Evolutionary conservation across 768 basidiomycete species (phyloP), one percentile per base, ranked within the genome.

Genomic region (Nevesoporus exiguus): DNA sequence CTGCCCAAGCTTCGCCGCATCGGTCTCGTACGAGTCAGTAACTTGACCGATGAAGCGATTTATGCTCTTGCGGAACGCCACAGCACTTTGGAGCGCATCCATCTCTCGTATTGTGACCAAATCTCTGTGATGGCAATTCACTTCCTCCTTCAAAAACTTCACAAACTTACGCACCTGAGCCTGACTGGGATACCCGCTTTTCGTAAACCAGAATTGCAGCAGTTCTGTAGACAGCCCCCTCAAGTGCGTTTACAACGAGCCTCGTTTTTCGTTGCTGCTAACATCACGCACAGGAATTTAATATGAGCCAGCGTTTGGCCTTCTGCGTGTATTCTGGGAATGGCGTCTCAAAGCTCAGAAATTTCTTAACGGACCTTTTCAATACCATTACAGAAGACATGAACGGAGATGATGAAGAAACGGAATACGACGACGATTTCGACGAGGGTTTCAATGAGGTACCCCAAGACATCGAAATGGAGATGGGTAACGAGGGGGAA

Each of bases 321-420:
- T 99, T 98, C 68, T 98, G 97, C 71, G 97, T 99, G 15, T 99
- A 91, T 74, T 98, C 96, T 11, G 92, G 93, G 21, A 85, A 86
- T 60, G 95, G 96, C 7, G 90, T 99, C 2, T 74, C 80, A 11
- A 85, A 93, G 45, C 79, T 99, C 19, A 81, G 96, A 30, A 74
- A 82, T 17, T 94, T 85, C 69, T 75, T 99, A 44, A 86, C 81
- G 7, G 86, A 87, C 54, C 69, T 88, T 14, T 90, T 86, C 66
- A 85, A 85, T 61, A 82, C 82, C 56, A 85, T 90, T 62, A 86
- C 82, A 3, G 88, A 89, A 62, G 77, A 77, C 48, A 76, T 80
- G 76, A 84, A 81, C 59, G 82, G 80, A 25, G 77, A 77, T 50
- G 86, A 79, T 42, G 86, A 84, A 62, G 83, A 83, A 60, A 84